Evolutionary conservation across 192 early-diverging fungal species (phyloP).

Genomic region (Backusella psychrophila): DNA sequence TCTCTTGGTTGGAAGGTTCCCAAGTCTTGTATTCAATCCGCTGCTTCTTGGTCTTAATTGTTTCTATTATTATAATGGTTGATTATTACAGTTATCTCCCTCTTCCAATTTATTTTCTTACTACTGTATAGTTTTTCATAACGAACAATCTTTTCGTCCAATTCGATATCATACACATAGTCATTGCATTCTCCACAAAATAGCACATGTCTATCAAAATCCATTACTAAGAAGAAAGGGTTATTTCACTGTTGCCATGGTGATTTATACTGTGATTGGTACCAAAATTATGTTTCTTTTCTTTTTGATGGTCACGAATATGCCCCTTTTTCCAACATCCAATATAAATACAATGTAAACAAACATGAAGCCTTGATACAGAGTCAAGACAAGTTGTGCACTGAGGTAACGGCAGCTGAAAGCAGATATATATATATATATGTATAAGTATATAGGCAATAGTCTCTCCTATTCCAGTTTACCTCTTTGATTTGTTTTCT

Average conservation of each 20-base stretch:
- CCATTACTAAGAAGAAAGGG: slow-evolving; percentile 59
- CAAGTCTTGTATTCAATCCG: slow-evolving; percentile 45
- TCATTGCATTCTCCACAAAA: slow-evolving; percentile 80
- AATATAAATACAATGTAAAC: slow-evolving; percentile 78
- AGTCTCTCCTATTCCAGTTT: background rate
- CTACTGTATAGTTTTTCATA: slow-evolving; percentile 15
- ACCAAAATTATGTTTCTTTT: slow-evolving; percentile 57
- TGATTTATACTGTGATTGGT: background rate
- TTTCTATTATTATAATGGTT: slow-evolving; percentile 29
- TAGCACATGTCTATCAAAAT: slow-evolving; percentile 63
- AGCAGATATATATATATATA: background rate
- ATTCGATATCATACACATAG: slow-evolving; percentile 80
- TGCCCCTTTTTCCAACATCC: slow-evolving; percentile 74
- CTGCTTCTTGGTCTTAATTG: slow-evolving; percentile 48
- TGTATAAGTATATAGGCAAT: no score
- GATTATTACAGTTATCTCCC: background rate
- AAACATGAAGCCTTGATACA: slow-evolving; percentile 71
- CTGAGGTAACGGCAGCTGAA: slow-evolving; percentile 50
- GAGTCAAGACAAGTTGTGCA: slow-evolving; percentile 58
- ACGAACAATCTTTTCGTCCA: slow-evolving; percentile 46
- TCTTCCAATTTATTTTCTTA: background rate
- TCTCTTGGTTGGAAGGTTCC: slow-evolving; percentile 58
- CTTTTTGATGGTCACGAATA: slow-evolving; percentile 47
- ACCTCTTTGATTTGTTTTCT: slow-evolving; percentile 12
- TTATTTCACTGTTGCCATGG: background rate